Conservation (phyloP, 805 yeast species). For the Clavispora vitiphila region DNA sequence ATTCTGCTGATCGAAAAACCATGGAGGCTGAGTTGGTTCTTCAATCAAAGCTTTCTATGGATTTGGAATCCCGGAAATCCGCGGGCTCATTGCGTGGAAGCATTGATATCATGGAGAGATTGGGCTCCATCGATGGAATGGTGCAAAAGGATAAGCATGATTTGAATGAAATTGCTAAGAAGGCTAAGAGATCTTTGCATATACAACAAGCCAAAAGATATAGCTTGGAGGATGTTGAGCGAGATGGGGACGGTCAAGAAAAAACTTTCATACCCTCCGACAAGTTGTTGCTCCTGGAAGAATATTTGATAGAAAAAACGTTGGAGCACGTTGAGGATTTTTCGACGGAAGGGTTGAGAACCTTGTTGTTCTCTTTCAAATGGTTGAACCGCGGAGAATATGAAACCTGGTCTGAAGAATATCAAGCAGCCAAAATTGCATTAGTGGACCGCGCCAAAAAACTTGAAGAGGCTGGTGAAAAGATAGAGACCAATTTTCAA, state of each 20-base stretch:
- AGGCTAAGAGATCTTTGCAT: slow-evolving; percentile 56
- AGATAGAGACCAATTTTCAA: slow-evolving; percentile 63
- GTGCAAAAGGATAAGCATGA: slow-evolving; percentile 46
- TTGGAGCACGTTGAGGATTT: slow-evolving; percentile 89
- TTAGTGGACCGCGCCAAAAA: slow-evolving; percentile 58
- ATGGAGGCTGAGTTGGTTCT: slow-evolving; percentile 74
- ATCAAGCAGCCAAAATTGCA: slow-evolving; percentile 73
- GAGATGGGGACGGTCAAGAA: slow-evolving; percentile 3
- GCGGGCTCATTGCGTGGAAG: slow-evolving; percentile 28
- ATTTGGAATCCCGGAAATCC: slow-evolving; percentile 27
- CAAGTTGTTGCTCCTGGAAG: slow-evolving; percentile 61
- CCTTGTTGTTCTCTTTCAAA: slow-evolving; percentile 75
- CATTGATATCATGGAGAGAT: slow-evolving; percentile 15
- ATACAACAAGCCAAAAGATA: slow-evolving; percentile 55
- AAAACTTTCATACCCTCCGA: slow-evolving; percentile 39
- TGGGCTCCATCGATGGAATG: slow-evolving; percentile 47
- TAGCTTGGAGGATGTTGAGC: slow-evolving; percentile 23
- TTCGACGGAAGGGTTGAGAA: slow-evolving; percentile 91
- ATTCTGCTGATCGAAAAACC: slow-evolving; percentile 58
- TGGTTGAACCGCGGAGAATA: slow-evolving; percentile 62
- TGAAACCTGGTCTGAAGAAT: slow-evolving; percentile 60
- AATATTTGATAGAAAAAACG: slow-evolving; percentile 74
- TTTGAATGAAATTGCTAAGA: slow-evolving; percentile 46
- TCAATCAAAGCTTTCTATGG: slow-evolving; percentile 45
- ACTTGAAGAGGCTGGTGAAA: slow-evolving; percentile 68